These are phyloP conservation scores for Septoria petroselini DNA, from an alignment of 2,329 filamentous ascomycete genomes.

Conservation along the genomic window DNA sequence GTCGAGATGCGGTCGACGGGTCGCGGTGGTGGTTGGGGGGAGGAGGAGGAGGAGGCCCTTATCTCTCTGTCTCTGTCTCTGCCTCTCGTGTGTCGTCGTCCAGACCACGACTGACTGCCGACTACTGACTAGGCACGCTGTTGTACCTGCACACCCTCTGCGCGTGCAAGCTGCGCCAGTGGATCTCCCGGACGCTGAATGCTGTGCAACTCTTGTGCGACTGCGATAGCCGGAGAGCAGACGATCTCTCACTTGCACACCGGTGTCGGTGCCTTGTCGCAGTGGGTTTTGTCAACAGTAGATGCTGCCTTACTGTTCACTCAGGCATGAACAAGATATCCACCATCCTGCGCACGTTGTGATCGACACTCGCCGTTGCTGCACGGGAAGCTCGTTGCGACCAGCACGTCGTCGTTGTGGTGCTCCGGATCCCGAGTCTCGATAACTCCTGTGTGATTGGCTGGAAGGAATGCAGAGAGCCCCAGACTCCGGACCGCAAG, in stretches of 20 bases:
- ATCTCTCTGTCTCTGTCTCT: too few species aligned
- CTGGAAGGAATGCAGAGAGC: slow-evolving; percentile 2
- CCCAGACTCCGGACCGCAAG: not conserved
- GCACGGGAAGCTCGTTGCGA: slow-evolving; percentile 10
- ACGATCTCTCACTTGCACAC: not conserved
- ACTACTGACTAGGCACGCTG: too few species aligned
- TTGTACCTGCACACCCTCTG: slow-evolving; percentile 14
- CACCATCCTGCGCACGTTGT: not conserved
- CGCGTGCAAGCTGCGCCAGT: slow-evolving; percentile 17
- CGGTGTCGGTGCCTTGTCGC: too few species aligned
- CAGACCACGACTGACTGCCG: too few species aligned
- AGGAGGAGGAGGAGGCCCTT: too few species aligned
- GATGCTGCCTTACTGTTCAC: too few species aligned
- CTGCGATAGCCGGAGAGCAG: slow-evolving; percentile 14
- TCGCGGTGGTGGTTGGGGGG: too few species aligned
- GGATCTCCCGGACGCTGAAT: slow-evolving; percentile 16
- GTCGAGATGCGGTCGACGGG: too few species aligned
- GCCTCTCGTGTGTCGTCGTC: not conserved
- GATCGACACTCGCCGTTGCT: slow-evolving; percentile 8
- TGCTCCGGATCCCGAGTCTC: slow-evolving; percentile 2
- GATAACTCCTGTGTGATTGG: not conserved
- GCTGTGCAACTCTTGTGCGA: slow-evolving; percentile 20
- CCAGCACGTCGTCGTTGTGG: slow-evolving; percentile 1
- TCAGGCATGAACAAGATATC: not conserved
- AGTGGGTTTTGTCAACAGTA: too few species aligned